phyloP scores from a whole-genome alignment of 768 basidiomycete species.

The Xerocomus spinulosus region DNA sequence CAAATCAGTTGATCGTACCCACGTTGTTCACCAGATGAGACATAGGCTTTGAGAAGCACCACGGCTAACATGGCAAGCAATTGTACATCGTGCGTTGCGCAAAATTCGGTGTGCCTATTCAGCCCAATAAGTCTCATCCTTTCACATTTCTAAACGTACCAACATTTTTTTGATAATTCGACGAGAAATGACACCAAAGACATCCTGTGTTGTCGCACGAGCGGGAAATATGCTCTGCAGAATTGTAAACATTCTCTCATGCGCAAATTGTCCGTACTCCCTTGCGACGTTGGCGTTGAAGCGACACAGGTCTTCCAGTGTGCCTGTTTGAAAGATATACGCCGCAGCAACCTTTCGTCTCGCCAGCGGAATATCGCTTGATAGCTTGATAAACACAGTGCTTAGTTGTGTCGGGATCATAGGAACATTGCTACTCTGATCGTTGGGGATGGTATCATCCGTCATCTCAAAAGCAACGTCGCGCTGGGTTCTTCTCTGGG shows the following conservation, averaged over 20 bases:
- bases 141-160: constrained; percentile 24
- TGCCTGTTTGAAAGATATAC: constrained; percentile 50
- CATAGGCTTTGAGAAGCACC: constrained; percentile 52
- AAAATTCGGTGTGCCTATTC: constrained; percentile 41
- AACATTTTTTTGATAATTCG: constrained; percentile 47
- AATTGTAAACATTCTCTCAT: constrained; percentile 63
- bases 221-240: constrained; percentile 47
- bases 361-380: constrained; percentile 44
- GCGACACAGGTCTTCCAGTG: constrained; percentile 48
- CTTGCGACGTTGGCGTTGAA: constrained; percentile 59
- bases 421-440: constrained; percentile 17
- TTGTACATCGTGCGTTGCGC: constrained; percentile 60
- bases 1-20: neutral
- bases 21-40: constrained; percentile 12
- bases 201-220: constrained; percentile 21
- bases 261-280: constrained; percentile 56
- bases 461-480: constrained; percentile 38
- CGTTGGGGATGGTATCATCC: constrained; percentile 28
- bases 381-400: constrained; percentile 53
- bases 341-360: constrained; percentile 54
- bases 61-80: constrained; percentile 76
- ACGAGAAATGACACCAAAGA: constrained; percentile 24
- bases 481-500: constrained; percentile 39
- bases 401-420: constrained; percentile 44
- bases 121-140: constrained; percentile 1